Conservation (phyloP, 805 yeast genomes). For the Starmerella etchellsii region DNA sequence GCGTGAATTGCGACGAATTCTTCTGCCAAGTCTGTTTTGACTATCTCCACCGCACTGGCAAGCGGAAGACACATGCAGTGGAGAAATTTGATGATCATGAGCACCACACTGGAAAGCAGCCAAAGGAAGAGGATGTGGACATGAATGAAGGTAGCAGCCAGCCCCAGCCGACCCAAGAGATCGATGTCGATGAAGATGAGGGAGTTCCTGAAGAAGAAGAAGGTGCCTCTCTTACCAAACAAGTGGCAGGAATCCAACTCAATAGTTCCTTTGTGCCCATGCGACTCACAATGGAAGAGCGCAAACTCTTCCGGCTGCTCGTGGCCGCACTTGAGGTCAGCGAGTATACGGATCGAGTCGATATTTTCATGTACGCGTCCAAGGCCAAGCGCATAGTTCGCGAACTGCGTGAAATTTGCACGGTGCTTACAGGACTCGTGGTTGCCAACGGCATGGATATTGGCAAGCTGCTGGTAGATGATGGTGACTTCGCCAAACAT, state of each 20-base stretch:
- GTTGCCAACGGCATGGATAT: constrained; percentile 63
- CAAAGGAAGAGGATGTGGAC: not conserved
- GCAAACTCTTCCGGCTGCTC: constrained; percentile 50
- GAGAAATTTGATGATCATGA: not conserved
- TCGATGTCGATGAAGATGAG: constrained; percentile 8
- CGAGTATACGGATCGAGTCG: constrained; percentile 70
- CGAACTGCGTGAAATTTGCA: constrained; percentile 63
- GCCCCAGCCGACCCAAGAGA: not conserved
- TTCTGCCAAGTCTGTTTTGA: constrained; percentile 61
- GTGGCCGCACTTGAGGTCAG: constrained; percentile 71
- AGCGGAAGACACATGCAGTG: constrained; percentile 23
- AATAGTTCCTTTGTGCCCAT: constrained; percentile 47
- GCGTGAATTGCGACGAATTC: constrained; percentile 50
- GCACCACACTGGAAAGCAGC: not conserved
- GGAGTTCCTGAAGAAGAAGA: not conserved
- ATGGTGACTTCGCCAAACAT: constrained; percentile 55
- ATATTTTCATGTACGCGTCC: constrained; percentile 51
- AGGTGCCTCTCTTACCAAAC: not conserved
- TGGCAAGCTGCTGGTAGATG: constrained; percentile 47
- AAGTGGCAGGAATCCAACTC: constrained; percentile 24
- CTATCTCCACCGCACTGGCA: constrained; percentile 57
- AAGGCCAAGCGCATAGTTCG: constrained; percentile 59
- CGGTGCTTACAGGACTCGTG: constrained; percentile 63
- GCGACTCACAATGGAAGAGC: constrained; percentile 53
- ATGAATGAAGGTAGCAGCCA: too few species aligned